Conservation (phyloP, 768 basidiomycete species). For the Leccinellum albellum region DNA sequence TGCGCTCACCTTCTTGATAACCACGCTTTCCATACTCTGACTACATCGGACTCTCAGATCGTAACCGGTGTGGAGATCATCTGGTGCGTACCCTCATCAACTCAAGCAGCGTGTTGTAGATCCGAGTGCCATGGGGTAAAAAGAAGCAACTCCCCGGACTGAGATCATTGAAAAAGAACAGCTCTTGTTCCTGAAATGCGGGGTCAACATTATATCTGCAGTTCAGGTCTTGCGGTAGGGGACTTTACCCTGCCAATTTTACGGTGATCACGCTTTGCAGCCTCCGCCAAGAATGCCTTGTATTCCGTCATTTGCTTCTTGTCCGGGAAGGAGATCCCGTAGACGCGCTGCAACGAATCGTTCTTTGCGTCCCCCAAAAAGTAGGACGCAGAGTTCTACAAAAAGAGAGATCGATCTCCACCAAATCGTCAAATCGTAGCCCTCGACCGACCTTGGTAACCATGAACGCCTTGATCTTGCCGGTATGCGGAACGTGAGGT, state of each 20-base stretch:
- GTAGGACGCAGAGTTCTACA: slow-evolving; percentile 93
- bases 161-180: slow-evolving; percentile 97
- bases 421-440: not conserved
- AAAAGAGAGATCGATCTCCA: not conserved
- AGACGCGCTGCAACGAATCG: slow-evolving; percentile 93
- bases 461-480: slow-evolving; percentile 96
- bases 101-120: slow-evolving; percentile 91
- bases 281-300: slow-evolving; percentile 93
- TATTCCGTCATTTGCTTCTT: slow-evolving; percentile 92
- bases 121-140: slow-evolving; percentile 93
- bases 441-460: slow-evolving; percentile 72
- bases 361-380: slow-evolving; percentile 93
- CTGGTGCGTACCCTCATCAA: slow-evolving; percentile 72
- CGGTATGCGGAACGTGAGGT: slow-evolving; percentile 97
- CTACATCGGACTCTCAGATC: slow-evolving; percentile 35
- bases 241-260: slow-evolving; percentile 81
- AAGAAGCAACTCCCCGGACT: slow-evolving; percentile 96
- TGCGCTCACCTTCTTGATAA: slow-evolving; percentile 77
- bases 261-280: slow-evolving; percentile 96
- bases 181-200: slow-evolving; percentile 74
- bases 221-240: not conserved
- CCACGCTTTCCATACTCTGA: slow-evolving; percentile 92
- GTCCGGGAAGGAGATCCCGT: slow-evolving; percentile 99
- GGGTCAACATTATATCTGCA: not conserved
- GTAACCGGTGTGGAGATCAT: not conserved